These are phyloP conservation scores for Pelargonium australe DNA, from an alignment of 441 rosid species.

Conservation along the genomic window DNA sequence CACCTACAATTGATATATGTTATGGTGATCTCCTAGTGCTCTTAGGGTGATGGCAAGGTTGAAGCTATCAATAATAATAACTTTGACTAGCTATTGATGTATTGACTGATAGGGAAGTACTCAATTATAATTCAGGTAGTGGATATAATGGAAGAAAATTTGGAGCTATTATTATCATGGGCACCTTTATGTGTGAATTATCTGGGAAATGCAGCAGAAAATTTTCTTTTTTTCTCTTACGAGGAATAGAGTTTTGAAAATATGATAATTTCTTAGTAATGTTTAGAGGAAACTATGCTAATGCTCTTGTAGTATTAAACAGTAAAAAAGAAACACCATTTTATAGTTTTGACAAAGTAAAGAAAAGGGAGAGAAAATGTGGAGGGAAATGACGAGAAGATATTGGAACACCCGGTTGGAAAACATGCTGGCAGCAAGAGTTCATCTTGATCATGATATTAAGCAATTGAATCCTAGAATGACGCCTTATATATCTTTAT, in stretches of 20 bases:
- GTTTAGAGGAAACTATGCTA: not conserved
- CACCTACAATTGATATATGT: not conserved
- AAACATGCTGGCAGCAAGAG: too few relatives aligned
- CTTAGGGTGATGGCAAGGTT: not conserved
- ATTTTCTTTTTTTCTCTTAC: not conserved
- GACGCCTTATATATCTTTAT: too few relatives aligned
- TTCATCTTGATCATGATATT: too few relatives aligned
- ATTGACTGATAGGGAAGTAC: not conserved
- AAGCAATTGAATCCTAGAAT: too few relatives aligned
- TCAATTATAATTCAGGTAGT: slow-evolving; percentile 6
- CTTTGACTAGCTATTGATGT: not conserved
- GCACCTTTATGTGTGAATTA: not conserved
- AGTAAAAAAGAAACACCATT: not conserved
- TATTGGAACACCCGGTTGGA: too few relatives aligned
- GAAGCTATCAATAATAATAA: not conserved
- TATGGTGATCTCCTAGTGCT: not conserved
- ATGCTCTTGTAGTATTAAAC: not conserved
- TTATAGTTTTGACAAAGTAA: too few relatives aligned
- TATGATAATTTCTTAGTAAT: not conserved
- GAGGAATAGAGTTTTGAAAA: not conserved
- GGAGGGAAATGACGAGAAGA: too few relatives aligned
- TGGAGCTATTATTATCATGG: not conserved
- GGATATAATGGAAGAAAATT: not conserved
- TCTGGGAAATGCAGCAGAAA: not conserved
- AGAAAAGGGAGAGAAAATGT: too few relatives aligned